These are phyloP conservation scores for Clohesyomyces aquaticus DNA, from an alignment of 495 filamentous ascomycete species.

Conservation along the genomic window DNA sequence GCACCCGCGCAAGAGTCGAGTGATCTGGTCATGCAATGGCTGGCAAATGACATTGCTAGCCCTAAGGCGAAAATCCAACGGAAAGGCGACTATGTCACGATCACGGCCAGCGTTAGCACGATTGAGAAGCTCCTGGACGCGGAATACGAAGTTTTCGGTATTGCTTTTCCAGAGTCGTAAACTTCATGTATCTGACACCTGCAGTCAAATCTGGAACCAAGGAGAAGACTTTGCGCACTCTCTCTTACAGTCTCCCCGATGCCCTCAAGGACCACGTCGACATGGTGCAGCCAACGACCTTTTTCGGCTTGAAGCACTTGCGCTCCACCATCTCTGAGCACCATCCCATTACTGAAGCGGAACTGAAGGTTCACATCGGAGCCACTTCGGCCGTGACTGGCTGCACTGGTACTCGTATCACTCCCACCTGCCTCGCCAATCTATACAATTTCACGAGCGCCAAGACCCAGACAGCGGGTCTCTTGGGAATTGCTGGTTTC, in stretches of 20 bases:
- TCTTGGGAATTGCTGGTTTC: slow-evolving; percentile 14
- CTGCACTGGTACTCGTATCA: slow-evolving; percentile 17
- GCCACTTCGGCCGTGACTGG: slow-evolving; percentile 7
- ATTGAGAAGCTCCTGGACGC: slow-evolving; percentile 17
- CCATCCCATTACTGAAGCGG: slow-evolving; percentile 2
- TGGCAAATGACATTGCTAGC: slow-evolving; percentile 1
- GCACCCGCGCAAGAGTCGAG: slow-evolving; percentile 13
- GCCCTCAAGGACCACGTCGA: slow-evolving; percentile 14
- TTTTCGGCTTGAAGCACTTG: slow-evolving; percentile 12
- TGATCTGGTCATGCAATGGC: slow-evolving; percentile 14
- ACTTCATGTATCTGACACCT: background rate
- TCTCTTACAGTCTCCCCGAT: slow-evolving; percentile 13
- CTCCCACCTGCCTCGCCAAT: slow-evolving; percentile 17
- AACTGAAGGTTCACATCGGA: background rate
- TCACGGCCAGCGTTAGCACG: slow-evolving; percentile 9
- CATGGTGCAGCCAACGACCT: slow-evolving; percentile 20
- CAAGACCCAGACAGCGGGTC: slow-evolving; percentile 10
- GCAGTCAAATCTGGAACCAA: slow-evolving; percentile 5
- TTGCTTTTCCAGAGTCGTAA: background rate
- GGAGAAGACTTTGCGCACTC: slow-evolving; percentile 14
- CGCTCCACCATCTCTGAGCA: slow-evolving; percentile 18
- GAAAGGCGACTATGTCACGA: slow-evolving; percentile 18
- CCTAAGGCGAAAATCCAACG: background rate
- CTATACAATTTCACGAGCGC: slow-evolving; percentile 21
- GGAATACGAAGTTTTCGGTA: slow-evolving; percentile 8